Evolutionary conservation across 371 early-diverging fungal species (phyloP).

Genomic region (Mortierella sp.): DNA sequence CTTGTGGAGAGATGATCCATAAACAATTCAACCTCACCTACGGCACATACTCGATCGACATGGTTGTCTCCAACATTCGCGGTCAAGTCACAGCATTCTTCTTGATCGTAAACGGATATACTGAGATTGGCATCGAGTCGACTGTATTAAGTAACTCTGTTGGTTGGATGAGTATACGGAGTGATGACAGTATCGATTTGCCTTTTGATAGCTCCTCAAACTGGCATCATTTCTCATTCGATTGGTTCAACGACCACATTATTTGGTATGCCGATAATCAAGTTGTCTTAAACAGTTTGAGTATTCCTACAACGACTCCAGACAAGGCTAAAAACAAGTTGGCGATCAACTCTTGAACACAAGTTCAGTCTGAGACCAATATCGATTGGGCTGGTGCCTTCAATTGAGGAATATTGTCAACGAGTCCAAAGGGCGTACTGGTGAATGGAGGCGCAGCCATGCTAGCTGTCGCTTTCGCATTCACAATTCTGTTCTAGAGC

Average conservation of each 20-base stretch:
- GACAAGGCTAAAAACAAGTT: constrained; percentile 35
- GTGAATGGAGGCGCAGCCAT: constrained; percentile 15
- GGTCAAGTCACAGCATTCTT: constrained; percentile 55
- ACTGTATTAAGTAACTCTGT: constrained; percentile 41
- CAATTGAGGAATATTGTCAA: constrained; percentile 14
- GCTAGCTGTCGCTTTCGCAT: constrained; percentile 28
- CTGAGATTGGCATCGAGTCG: constrained; percentile 52
- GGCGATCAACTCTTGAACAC: constrained; percentile 51
- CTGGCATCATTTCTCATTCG: constrained; percentile 47
- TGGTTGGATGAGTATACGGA: constrained; percentile 52
- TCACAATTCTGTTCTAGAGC: constrained; percentile 22
- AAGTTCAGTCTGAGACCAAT: constrained; percentile 44
- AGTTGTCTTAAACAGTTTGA: constrained; percentile 40
- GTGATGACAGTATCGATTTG: constrained; percentile 24
- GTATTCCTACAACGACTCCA: constrained; percentile 32
- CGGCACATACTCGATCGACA: constrained; percentile 48
- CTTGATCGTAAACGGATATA: constrained; percentile 39
- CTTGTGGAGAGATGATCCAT: constrained; percentile 45
- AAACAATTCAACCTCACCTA: constrained; percentile 28
- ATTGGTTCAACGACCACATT: constrained; percentile 33
- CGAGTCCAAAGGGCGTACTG: background rate
- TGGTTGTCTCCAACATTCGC: constrained; percentile 39
- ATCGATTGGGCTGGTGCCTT: constrained; percentile 51
- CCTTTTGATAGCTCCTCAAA: constrained; percentile 31
- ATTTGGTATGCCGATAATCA: constrained; percentile 43